Conservation (phyloP, 2,329 filamentous ascomycete species). For the Curvularia sp. region DNA sequence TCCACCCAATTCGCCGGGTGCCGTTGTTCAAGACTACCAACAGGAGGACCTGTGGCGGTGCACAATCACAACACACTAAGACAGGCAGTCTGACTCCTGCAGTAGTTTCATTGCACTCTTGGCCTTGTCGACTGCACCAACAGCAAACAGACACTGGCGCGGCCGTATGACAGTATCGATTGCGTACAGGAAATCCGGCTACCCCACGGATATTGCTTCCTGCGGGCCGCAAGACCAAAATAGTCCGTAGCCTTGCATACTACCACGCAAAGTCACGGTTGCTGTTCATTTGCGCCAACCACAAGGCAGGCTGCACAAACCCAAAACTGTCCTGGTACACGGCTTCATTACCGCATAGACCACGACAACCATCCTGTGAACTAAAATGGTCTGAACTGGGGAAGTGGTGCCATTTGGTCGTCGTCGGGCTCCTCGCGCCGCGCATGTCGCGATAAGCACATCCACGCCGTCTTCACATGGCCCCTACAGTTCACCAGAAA, state of each 20-base stretch:
- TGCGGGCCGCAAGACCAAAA: constrained; percentile 21
- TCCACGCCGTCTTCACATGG: constrained; percentile 4
- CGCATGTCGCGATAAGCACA: constrained; percentile 18
- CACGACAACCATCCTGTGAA: constrained; percentile 16
- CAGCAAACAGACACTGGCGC: constrained; percentile 6
- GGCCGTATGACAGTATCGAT: constrained; percentile 26
- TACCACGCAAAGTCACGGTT: constrained; percentile 5
- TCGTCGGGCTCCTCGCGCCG: constrained; percentile 20
- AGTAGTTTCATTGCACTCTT: constrained; percentile 10
- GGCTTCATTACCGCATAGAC: constrained; percentile 8
- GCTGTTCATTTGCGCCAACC: constrained; percentile 4
- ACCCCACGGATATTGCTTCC: constrained; percentile 21
- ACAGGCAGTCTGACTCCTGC: constrained; percentile 11
- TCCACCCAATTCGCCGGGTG: background rate
- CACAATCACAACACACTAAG: background rate
- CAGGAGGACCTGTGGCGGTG: constrained; percentile 16
- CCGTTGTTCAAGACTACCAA: constrained; percentile 8
- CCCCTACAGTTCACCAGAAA: background rate
- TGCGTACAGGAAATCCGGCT: constrained; percentile 27
- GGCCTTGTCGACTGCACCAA: background rate
- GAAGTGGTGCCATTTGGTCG: constrained; percentile 11
- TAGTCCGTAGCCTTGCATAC: constrained; percentile 21
- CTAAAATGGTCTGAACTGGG: constrained; percentile 24
- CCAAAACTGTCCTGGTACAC: constrained; percentile 5
- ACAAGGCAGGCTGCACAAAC: constrained; percentile 3